A percentile compares a stretch with the other conserved stretches of the same genome.
These are phyloP conservation scores for Gaertneriomyces semiglobifer DNA, from an alignment of 192 early-diverging fungal species.

Conservation along the genomic window DNA sequence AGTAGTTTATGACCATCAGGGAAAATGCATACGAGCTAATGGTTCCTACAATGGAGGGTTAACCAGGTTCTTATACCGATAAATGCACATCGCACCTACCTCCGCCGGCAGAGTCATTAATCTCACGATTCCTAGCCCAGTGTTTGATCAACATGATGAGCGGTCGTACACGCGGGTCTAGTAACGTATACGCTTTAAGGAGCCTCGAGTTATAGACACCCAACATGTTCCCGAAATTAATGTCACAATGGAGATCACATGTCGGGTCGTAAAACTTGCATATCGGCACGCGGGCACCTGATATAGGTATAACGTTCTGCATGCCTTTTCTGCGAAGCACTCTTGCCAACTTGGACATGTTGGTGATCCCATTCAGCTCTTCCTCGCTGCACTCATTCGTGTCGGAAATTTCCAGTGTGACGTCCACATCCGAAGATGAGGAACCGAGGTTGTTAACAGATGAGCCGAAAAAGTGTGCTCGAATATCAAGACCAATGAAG, in stretches of 20 bases:
- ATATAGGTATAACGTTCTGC: conserved; percentile 34
- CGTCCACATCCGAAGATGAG: conserved; percentile 39
- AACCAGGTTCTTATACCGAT: neutral
- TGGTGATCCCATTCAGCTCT: conserved; percentile 19
- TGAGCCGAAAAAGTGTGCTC: conserved; percentile 44
- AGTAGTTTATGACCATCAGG: conserved; percentile 43
- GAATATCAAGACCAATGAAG: neutral
- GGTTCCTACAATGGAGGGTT: conserved; percentile 32
- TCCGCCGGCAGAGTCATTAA: conserved; percentile 44
- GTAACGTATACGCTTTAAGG: conserved; percentile 33
- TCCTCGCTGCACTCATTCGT: neutral
- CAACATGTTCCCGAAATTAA: conserved; percentile 45
- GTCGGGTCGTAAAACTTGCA: conserved; percentile 46
- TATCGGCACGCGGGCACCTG: conserved; percentile 44
- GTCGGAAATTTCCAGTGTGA: conserved; percentile 11
- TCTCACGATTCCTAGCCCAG: conserved; percentile 39
- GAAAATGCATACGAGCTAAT: conserved; percentile 45
- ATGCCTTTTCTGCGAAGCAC: conserved; percentile 32
- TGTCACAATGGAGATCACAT: conserved; percentile 29
- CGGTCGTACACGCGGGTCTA: conserved; percentile 39
- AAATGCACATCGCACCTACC: conserved; percentile 11
- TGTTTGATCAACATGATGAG: conserved; percentile 47
- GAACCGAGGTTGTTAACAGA: conserved; percentile 41
- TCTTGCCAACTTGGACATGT: conserved; percentile 31
- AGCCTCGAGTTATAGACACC: conserved; percentile 45